These are phyloP conservation scores for Arabidopsis suecica DNA, from an alignment of 345 rosid species.

Conservation along the genomic window DNA sequence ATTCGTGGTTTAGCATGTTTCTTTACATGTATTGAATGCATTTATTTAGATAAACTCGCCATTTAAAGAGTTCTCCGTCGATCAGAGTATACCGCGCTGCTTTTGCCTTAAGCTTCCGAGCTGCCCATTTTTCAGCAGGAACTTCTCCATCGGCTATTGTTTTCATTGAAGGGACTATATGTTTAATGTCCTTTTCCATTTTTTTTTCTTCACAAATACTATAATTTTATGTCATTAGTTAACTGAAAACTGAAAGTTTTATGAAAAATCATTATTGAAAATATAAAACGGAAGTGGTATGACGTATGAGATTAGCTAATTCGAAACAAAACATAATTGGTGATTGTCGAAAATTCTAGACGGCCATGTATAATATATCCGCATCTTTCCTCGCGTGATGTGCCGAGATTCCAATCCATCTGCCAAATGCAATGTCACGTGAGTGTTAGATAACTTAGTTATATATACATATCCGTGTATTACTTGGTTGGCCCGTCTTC, in stretches of 20 bases:
- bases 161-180: background rate
- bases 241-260: too few species aligned
- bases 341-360: conserved; percentile 2
- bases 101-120: too few species aligned
- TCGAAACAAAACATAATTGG: background rate
- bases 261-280: too few species aligned
- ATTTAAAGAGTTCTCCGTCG: too few species aligned
- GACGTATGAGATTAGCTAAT: background rate
- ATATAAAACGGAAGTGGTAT: background rate
- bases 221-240: too few species aligned
- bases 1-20: conserved; percentile 1
- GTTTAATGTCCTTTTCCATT: too few species aligned
- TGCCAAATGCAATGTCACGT: conserved; percentile 42
- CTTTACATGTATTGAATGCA: background rate
- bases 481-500: conserved; percentile 4
- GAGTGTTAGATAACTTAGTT: conserved; percentile 3
- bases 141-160: too few species aligned
- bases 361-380: conserved; percentile 7
- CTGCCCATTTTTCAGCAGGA: too few species aligned
- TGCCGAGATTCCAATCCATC: conserved; percentile 37
- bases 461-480: background rate
- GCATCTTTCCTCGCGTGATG: conserved; percentile 39
- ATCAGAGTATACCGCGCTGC: too few species aligned
- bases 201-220: too few species aligned
- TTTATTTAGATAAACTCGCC: background rate